Evolutionary conservation across 176 grass and related monocot species (phyloP).

Genomic region (Dactylis glomerata): DNA sequence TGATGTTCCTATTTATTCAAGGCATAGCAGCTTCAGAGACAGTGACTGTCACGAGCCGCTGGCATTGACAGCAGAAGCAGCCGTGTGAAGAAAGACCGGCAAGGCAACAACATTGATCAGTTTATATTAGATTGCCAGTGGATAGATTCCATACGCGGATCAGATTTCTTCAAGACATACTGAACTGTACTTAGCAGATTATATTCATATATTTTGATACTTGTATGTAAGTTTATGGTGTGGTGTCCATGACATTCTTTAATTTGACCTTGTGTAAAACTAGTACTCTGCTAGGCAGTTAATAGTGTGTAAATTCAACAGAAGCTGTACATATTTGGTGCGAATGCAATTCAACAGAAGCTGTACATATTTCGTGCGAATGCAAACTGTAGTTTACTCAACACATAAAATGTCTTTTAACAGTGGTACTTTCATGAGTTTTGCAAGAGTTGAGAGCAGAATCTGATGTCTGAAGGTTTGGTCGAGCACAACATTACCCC

Average conservation of each 20-base stretch:
- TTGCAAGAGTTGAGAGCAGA: background rate
- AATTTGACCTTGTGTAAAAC: background rate
- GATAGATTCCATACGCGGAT: background rate
- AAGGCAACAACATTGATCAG: background rate
- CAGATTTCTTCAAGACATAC: background rate
- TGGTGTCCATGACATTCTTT: background rate
- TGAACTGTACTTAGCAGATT: background rate
- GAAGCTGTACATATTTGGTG: background rate
- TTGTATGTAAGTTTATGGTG: background rate
- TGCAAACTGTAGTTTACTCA: background rate
- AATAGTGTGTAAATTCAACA: background rate
- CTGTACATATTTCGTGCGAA: background rate
- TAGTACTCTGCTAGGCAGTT: background rate
- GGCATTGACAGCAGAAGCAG: background rate
- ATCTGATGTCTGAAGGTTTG: background rate
- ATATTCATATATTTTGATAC: background rate
- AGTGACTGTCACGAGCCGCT: background rate
- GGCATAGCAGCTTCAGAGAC: constrained; percentile 23
- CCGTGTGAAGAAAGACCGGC: constrained; percentile 5
- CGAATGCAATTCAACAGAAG: background rate
- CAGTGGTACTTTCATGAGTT: background rate
- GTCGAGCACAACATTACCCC: background rate
- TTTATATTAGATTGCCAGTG: background rate
- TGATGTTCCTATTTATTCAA: constrained; percentile 20
- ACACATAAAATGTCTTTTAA: background rate